Conservation (phyloP, 1,139 yeast genomes). For the Geotrichum australiense region DNA sequence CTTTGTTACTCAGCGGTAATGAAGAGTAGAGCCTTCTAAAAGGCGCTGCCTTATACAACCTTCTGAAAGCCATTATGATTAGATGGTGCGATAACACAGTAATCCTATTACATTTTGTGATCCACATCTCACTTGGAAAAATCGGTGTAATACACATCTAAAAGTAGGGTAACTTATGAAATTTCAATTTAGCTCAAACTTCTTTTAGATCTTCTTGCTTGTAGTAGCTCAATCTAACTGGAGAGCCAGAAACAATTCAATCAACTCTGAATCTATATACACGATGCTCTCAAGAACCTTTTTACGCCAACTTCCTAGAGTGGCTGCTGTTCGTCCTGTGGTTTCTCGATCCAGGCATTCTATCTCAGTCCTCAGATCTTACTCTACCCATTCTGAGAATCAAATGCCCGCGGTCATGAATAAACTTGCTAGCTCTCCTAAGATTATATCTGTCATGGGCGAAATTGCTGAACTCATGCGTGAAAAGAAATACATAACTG, state of each 20-base stretch:
- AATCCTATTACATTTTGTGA: no score
- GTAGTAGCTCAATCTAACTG: no score
- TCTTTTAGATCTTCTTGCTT: no score
- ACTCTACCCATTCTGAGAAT: conserved; percentile 5
- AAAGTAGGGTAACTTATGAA: no score
- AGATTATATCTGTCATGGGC: conserved; percentile 15
- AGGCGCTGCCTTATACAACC: no score
- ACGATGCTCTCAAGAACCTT: conserved; percentile 13
- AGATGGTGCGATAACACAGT: no score
- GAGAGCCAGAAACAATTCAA: no score
- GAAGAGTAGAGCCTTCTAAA: conserved; percentile 10
- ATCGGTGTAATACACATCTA: no score
- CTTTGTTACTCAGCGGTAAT: conserved; percentile 14
- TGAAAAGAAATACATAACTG: conserved; percentile 14
- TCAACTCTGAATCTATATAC: no score
- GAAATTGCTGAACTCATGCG: conserved; percentile 17
- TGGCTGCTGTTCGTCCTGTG: conserved; percentile 1
- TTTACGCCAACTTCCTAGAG: conserved; percentile 10
- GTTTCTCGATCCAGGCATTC: not conserved
- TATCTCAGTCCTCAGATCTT: not conserved
- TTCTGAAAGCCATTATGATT: no score
- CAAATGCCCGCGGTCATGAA: conserved; percentile 13
- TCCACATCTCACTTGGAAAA: no score
- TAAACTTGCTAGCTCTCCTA: conserved; percentile 15
- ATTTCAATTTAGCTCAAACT: no score